Conservation (phyloP, 1,284 basidiomycete genomes). For the Leccinum fallax region DNA sequence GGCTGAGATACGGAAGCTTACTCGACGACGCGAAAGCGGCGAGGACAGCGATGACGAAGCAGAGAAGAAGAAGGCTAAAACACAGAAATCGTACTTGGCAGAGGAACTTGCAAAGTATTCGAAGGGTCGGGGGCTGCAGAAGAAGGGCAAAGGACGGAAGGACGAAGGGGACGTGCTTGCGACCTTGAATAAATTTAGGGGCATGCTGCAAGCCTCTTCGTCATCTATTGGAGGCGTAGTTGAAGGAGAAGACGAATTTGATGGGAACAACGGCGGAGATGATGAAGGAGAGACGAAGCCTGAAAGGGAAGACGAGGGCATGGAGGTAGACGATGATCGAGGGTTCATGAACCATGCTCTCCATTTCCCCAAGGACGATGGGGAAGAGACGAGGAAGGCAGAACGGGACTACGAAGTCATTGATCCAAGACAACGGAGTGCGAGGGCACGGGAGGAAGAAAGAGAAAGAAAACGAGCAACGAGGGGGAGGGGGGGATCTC, state of each 20-base stretch:
- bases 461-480: slow-evolving; percentile 58
- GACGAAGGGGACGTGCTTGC: slow-evolving; percentile 81
- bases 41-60: slow-evolving; percentile 63
- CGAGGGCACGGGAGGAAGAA: slow-evolving; percentile 74
- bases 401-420: slow-evolving; percentile 91
- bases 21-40: slow-evolving; percentile 51
- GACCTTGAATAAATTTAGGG: slow-evolving; percentile 72
- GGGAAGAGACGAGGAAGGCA: slow-evolving; percentile 76
- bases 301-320: slow-evolving; percentile 52
- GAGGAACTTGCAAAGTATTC: slow-evolving; percentile 82
- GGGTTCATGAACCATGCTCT: slow-evolving; percentile 80
- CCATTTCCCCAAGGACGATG: slow-evolving; percentile 77
- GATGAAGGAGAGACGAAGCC: slow-evolving; percentile 16
- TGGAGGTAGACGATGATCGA: slow-evolving; percentile 82
- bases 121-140: slow-evolving; percentile 60
- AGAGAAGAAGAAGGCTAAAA: slow-evolving; percentile 58
- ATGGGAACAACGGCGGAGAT: slow-evolving; percentile 19
- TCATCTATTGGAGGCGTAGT: slow-evolving; percentile 35
- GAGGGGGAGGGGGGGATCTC: slow-evolving; percentile 23
- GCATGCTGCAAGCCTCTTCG: slow-evolving; percentile 57
- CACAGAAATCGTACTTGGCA: slow-evolving; percentile 72
- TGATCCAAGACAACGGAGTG: slow-evolving; percentile 71
- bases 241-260: slow-evolving; percentile 36
- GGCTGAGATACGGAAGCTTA: slow-evolving; percentile 79
- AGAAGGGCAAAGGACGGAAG: slow-evolving; percentile 52